A percentile compares a stretch with the other conserved stretches of the same genome.
These are phyloP conservation scores for Drosera capensis DNA, from an alignment of 148 eudicot species.

Conservation along the genomic window DNA sequence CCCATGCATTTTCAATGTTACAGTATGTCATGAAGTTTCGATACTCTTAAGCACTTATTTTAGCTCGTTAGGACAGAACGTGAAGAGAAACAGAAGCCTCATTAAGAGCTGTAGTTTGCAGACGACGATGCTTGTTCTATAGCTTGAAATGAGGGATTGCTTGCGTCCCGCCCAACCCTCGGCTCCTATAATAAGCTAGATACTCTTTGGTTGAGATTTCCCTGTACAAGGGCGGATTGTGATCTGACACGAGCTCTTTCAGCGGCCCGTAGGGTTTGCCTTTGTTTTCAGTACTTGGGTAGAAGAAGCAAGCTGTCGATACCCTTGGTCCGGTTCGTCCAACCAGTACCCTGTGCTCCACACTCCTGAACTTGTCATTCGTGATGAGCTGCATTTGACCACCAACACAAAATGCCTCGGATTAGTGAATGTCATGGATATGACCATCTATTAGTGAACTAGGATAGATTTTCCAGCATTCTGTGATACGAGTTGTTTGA, in stretches of 20 bases:
- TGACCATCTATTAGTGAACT: not conserved
- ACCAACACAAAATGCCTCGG: not conserved
- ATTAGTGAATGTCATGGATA: not conserved
- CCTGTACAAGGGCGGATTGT: constrained; percentile 32
- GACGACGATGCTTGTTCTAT: not conserved
- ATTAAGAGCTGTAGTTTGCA: too few relatives aligned
- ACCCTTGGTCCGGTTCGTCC: constrained; percentile 6
- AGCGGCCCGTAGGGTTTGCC: constrained; percentile 26
- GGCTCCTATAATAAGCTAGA: constrained; percentile 28
- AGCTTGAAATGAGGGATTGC: constrained; percentile 46
- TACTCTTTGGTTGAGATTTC: constrained; percentile 30
- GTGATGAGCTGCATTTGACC: constrained; percentile 5
- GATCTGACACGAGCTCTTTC: constrained; percentile 30
- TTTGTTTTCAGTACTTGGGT: constrained; percentile 31
- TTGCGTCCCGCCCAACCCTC: constrained; percentile 41
- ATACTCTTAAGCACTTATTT: too few relatives aligned
- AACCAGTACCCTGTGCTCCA: constrained; percentile 7
- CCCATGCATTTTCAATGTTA: too few relatives aligned
- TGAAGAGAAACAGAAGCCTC: too few relatives aligned
- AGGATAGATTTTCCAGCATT: too few relatives aligned
- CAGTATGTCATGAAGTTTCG: too few relatives aligned
- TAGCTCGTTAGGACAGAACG: too few relatives aligned
- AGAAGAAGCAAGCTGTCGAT: constrained; percentile 32
- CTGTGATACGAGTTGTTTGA: too few relatives aligned
- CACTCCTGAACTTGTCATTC: constrained; percentile 9